phyloP scores from a whole-genome alignment of 805 yeast species.

The Candida methanosorbosa region DNA sequence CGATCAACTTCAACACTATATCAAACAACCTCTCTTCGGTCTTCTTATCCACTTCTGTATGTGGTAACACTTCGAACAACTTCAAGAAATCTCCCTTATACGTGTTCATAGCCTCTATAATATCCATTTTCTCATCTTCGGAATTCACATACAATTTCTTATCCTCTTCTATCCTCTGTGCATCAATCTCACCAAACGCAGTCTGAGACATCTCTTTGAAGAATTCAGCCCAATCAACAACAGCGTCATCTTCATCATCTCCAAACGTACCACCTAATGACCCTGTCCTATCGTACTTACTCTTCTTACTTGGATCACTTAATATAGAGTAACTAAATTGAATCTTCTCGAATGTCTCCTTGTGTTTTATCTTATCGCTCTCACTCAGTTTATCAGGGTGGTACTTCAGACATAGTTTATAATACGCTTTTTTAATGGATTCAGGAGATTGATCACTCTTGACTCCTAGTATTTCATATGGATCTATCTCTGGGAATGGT shows the following conservation, averaged over 20 bases:
- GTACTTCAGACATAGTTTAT: slow-evolving; percentile 49
- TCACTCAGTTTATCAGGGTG: slow-evolving; percentile 61
- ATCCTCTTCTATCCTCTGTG: slow-evolving; percentile 66
- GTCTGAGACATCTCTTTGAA: slow-evolving; percentile 35
- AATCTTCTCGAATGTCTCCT: slow-evolving; percentile 47
- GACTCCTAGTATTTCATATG: slow-evolving; percentile 47
- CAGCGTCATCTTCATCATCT: slow-evolving; percentile 22
- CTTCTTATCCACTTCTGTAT: slow-evolving; percentile 49
- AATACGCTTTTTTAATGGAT: slow-evolving; percentile 59
- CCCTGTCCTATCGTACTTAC: slow-evolving; percentile 65
- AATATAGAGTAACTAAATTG: slow-evolving; percentile 71
- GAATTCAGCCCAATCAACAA: slow-evolving; percentile 51
- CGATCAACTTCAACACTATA: slow-evolving; percentile 39
- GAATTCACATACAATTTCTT: slow-evolving; percentile 52
- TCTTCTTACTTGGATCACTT: slow-evolving; percentile 46
- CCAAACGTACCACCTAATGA: slow-evolving; percentile 30
- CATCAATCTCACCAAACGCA: slow-evolving; percentile 34
- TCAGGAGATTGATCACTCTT: slow-evolving; percentile 31
- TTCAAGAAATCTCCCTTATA: slow-evolving; percentile 54
- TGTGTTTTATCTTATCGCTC: slow-evolving; percentile 26
- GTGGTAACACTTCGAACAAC: slow-evolving; percentile 71
- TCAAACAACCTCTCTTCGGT: slow-evolving; percentile 57
- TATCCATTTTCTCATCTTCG: slow-evolving; percentile 52
- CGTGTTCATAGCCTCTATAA: slow-evolving; percentile 49
- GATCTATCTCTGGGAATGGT: slow-evolving; percentile 51